Evolutionary conservation across 352 stramenopile species (phyloP).

Genomic region (Phytopythium chamaehyphon): DNA sequence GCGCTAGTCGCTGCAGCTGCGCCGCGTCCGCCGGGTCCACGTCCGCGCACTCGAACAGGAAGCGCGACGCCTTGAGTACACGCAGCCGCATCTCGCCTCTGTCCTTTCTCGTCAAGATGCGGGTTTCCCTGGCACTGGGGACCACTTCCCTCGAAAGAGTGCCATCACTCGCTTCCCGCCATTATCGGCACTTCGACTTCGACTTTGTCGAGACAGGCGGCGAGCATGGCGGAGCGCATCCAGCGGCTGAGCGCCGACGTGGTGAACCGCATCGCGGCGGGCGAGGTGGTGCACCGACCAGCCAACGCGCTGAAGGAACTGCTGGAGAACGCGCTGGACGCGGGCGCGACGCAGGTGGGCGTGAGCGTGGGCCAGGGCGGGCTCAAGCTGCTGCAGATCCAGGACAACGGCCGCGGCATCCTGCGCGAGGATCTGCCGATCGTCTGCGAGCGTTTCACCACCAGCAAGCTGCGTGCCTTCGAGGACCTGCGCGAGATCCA

Average conservation of each 20-base stretch:
- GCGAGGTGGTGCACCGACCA: slow-evolving; percentile 96
- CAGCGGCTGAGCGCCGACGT: slow-evolving; percentile 87
- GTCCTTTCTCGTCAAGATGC: background rate
- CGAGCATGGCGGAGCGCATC: slow-evolving; percentile 43
- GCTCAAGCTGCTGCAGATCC: slow-evolving; percentile 93
- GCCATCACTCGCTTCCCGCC: too few species aligned
- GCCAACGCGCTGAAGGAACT: slow-evolving; percentile 96
- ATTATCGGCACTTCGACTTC: too few species aligned
- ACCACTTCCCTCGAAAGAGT: too few species aligned
- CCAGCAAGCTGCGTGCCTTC: slow-evolving; percentile 94
- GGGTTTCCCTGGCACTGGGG: too few species aligned
- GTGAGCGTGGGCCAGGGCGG: slow-evolving; percentile 84
- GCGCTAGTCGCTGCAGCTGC: slow-evolving; percentile 16
- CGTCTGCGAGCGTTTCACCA: slow-evolving; percentile 98
- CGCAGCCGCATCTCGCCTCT: slow-evolving; percentile 28
- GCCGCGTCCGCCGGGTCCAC: slow-evolving; percentile 2
- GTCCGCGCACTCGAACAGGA: slow-evolving; percentile 58
- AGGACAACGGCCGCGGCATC: slow-evolving; percentile 95
- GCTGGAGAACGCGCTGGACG: slow-evolving; percentile 98
- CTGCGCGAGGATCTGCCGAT: slow-evolving; percentile 90
- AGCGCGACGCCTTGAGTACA: slow-evolving; percentile 65
- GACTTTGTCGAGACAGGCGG: background rate
- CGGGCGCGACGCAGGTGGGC: slow-evolving; percentile 81
- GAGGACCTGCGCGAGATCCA: slow-evolving; percentile 93
- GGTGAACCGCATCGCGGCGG: slow-evolving; percentile 93